Base-by-base conservation (phyloP, 2,329 filamentous ascomycete genomes). In the Phyllosticta citriasiana region DNA sequence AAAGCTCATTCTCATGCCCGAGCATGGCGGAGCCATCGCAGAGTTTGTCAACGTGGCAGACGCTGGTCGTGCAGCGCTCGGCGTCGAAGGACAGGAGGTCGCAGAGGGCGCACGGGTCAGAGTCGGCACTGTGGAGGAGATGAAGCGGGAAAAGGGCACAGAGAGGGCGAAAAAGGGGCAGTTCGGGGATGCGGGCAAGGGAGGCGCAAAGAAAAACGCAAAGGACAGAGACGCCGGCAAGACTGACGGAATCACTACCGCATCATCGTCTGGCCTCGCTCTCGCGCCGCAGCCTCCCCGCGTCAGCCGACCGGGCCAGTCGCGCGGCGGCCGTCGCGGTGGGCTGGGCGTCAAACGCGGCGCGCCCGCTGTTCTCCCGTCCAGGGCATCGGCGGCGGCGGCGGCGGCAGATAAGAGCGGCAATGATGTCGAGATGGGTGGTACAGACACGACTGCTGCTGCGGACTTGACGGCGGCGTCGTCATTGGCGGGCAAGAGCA, bases 21-120 rank as follows among this genome's bases (percentile, higher is more conserved):
- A 91, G 63, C 89, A 96, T 64, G 86, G 87, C 62, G 92, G 91
- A 12, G 94, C 92, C 4, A 88, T 93, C 60, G 81, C 97, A 47
- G 94, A 97, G 70, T 97, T 89, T 68, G 77, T 78, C 2, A 84
- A 89, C 57, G 80, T 87, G 2, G 79, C 84, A 2, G 82, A 85
- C 40, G 88, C 88, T 0, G 92, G 92, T 26, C 88, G 83, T 69
- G 88, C 88, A 1, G 79, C 83, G n/a, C 70, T 78, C 16, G 76
- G 73, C 7, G 69, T 80, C 1, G 74, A 75, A 10, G 70, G 71
- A 7, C 57, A 73, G 53, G 71, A 76, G 19, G 74, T 73, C 52
- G 68, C 68, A 12, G 65, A 74, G 3, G 78, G 77, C 7, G 65
- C 71, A 9, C 74, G 73, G 53, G 69, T 77, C 7, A 69, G 68